These are phyloP conservation scores for Coemansia sp. DNA, from an alignment of 192 early-diverging fungal genomes.

Conservation along the genomic window DNA sequence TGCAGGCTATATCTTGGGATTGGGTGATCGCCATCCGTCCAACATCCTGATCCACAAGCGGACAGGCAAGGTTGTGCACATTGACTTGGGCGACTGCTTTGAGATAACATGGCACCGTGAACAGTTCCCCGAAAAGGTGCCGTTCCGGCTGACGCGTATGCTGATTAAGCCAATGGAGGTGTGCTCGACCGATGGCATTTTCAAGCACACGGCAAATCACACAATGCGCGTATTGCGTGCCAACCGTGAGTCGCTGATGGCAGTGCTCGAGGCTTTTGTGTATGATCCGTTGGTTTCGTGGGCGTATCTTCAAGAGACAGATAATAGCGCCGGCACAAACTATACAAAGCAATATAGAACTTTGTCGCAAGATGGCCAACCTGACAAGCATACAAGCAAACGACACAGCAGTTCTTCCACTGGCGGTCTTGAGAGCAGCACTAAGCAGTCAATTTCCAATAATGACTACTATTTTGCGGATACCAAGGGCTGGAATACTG, in stretches of 20 bases:
- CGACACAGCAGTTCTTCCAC: not conserved
- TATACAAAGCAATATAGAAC: not conserved
- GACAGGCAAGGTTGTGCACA: slow-evolving; percentile 95
- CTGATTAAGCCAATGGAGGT: slow-evolving; percentile 98
- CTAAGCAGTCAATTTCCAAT: not conserved
- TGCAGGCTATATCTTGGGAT: slow-evolving; percentile 95
- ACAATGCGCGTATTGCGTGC: slow-evolving; percentile 94
- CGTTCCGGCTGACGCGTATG: slow-evolving; percentile 99
- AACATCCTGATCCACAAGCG: slow-evolving; percentile 95
- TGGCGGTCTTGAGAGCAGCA: not conserved
- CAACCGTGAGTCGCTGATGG: slow-evolving; percentile 98
- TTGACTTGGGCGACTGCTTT: slow-evolving; percentile 98
- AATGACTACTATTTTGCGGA: slow-evolving; percentile 17
- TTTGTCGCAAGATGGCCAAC: not conserved
- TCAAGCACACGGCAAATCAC: slow-evolving; percentile 91
- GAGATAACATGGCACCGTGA: slow-evolving; percentile 97
- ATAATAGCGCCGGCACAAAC: not conserved
- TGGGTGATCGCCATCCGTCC: slow-evolving; percentile 97
- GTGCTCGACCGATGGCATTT: slow-evolving; percentile 92
- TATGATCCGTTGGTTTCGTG: slow-evolving; percentile 76
- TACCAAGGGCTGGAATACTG: slow-evolving; percentile 39
- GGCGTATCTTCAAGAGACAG: slow-evolving; percentile 20
- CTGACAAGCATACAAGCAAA: not conserved
- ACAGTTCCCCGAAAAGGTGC: slow-evolving; percentile 95
- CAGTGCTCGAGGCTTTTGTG: slow-evolving; percentile 97